These are phyloP conservation scores for Sphagnum magellanicum DNA, from an alignment of 228 moss, liverwort and hornwort species.

Conservation along the genomic window DNA sequence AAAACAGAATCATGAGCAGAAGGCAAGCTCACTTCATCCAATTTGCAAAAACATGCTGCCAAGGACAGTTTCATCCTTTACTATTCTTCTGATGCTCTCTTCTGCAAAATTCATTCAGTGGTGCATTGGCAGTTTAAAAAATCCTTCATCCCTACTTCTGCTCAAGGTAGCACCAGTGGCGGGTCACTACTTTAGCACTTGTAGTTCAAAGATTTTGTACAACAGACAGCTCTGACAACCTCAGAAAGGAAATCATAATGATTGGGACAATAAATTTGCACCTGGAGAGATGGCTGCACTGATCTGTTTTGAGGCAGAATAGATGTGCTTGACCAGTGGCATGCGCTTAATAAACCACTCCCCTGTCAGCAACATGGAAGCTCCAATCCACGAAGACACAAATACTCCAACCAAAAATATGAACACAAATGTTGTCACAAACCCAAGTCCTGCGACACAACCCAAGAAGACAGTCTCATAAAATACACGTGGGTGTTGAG, in stretches of 20 bases:
- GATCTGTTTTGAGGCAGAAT: constrained; percentile 99
- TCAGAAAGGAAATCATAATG: background rate
- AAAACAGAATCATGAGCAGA: background rate
- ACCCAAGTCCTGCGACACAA: constrained; percentile 74
- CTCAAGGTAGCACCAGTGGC: too few relatives aligned
- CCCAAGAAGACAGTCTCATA: background rate
- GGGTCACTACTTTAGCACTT: too few relatives aligned
- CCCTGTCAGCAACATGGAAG: constrained; percentile 85
- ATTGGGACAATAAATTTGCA: constrained; percentile 10
- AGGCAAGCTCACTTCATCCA: too few relatives aligned
- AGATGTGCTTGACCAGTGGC: constrained; percentile 96
- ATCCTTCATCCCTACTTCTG: too few relatives aligned
- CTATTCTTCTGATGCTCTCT: too few relatives aligned
- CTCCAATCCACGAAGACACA: constrained; percentile 98
- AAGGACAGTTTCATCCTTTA: too few relatives aligned
- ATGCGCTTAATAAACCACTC: constrained; percentile 99
- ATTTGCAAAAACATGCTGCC: too few relatives aligned
- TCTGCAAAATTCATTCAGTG: too few relatives aligned
- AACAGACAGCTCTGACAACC: too few relatives aligned
- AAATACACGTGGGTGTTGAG: background rate
- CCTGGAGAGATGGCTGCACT: constrained; percentile 99
- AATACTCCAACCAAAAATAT: constrained; percentile 97
- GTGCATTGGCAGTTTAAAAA: too few relatives aligned
- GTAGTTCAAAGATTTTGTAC: too few relatives aligned
- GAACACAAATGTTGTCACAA: constrained; percentile 88